Evolutionary conservation across 2,329 filamentous ascomycete genomes (phyloP), one percentile per base, ranked within the genome.

Genomic region (Didymella segeticola): DNA sequence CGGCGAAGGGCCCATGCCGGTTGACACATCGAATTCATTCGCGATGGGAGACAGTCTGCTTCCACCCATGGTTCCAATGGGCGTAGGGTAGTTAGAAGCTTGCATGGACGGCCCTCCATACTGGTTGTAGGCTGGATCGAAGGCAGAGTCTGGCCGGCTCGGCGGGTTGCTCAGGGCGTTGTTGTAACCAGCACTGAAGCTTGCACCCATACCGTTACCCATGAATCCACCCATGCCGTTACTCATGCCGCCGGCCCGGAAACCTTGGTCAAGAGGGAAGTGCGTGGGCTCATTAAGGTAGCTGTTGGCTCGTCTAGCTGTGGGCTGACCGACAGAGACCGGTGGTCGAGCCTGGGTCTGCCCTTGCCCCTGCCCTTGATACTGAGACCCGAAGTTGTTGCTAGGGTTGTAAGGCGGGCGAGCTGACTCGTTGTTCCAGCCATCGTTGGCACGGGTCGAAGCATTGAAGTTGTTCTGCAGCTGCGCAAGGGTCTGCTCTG

Each of bases 391-490:
- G 36, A 69, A 70, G 57, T 52, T 64, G 53, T 60, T 69, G 47
- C 49, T 68, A 39, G 46, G 39, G 47, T 60, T 56, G 47, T 66
- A 70, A 29, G 63, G 56, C 2, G 65, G 58, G 26, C 69, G 70
- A 15, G 50, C 46, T 15, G 57, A 27, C 38, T 71, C 64, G 34
- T 61, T 63, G 34, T 58, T 53, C 72, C 71, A 74, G 39, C 59
- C 55, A 46, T 76, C 70, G 43, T 74, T 75, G 19, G 75, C 68
- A 43, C 79, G 80, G 48, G 68, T 69, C 5, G 73, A 68, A 37
- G 79, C 76, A 60, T 83, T 82, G 68, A 83, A 82, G 48, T 70
- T 78, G 67, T 74, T 79, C 62, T 83, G 81, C 19, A 82, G 64
- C 60, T 77, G 77, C 38, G 75, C 76, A 43, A 83, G 77, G 9